phyloP scores from a whole-genome alignment of 768 basidiomycete species.

The Gymnopilus junonius region DNA sequence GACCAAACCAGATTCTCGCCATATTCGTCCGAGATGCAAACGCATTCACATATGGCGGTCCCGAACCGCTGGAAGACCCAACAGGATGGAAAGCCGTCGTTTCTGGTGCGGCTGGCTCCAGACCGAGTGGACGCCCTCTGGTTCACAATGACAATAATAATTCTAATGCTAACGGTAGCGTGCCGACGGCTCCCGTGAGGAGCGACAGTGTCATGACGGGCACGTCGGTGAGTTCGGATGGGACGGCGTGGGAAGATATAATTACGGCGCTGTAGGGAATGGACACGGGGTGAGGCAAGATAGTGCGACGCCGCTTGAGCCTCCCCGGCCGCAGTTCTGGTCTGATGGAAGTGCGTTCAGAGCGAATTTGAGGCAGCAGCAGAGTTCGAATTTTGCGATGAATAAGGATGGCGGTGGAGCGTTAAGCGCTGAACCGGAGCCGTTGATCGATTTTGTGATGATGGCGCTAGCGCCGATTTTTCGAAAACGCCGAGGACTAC shows the following conservation, averaged over 20 bases:
- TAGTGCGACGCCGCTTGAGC: neutral
- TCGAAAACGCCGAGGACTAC: too few relatives aligned
- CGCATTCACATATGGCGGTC: constrained; percentile 24
- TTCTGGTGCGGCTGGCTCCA: constrained; percentile 25
- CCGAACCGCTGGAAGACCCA: constrained; percentile 60
- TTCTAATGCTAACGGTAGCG: too few relatives aligned
- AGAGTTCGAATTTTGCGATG: neutral
- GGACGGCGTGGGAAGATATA: neutral
- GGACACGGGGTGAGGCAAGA: neutral
- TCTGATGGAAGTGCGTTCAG: neutral
- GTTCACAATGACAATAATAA: neutral
- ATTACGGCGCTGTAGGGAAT: constrained; percentile 1
- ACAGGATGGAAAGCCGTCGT: constrained; percentile 53
- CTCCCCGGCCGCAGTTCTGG: neutral
- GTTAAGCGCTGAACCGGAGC: constrained; percentile 13
- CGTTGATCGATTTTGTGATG: neutral
- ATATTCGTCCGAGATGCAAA: constrained; percentile 86
- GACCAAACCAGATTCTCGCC: constrained; percentile 70
- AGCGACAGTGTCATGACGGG: constrained; percentile 16
- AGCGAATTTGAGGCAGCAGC: neutral
- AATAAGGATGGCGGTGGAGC: neutral
- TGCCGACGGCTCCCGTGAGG: neutral
- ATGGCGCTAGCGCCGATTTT: too few relatives aligned
- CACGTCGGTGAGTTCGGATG: constrained; percentile 7
- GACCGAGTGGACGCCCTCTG: constrained; percentile 17